Evolutionary conservation across 441 rosid species (phyloP).

Genomic region (Biscutella laevigata): DNA sequence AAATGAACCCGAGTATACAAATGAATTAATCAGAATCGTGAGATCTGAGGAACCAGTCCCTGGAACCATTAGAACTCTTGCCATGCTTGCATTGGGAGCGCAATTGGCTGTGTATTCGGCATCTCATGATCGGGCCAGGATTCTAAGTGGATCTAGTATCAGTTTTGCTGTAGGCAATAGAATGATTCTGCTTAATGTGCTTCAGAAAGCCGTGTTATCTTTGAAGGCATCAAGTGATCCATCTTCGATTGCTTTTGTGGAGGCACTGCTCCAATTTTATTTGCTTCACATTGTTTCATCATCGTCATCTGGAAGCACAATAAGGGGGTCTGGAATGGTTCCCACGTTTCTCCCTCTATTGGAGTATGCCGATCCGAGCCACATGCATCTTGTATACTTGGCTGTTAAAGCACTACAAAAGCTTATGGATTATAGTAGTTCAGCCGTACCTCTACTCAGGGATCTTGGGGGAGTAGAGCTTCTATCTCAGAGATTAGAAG

Average conservation of each 20-base stretch:
- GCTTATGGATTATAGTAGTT: constrained; percentile 95
- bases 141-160: constrained; percentile 85
- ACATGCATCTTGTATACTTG: constrained; percentile 85
- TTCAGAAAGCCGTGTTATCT: constrained; percentile 87
- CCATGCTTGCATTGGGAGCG: constrained; percentile 93
- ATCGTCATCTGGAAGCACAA: constrained; percentile 79
- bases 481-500: constrained; percentile 79
- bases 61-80: constrained; percentile 82
- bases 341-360: constrained; percentile 90
- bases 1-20: constrained; percentile 97
- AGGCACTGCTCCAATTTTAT: constrained; percentile 97
- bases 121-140: constrained; percentile 90
- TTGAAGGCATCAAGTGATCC: constrained; percentile 73
- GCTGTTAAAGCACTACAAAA: constrained; percentile 90
- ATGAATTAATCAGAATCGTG: constrained; percentile 90
- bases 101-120: constrained; percentile 94
- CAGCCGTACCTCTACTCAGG: constrained; percentile 82
- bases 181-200: constrained; percentile 90
- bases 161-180: constrained; percentile 92
- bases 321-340: constrained; percentile 96
- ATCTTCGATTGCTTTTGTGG: constrained; percentile 83
- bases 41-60: constrained; percentile 81
- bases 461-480: constrained; percentile 96
- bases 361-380: constrained; percentile 80
- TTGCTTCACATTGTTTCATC: constrained; percentile 93